phyloP scores from a whole-genome alignment of 2,329 filamentous ascomycete genomes.

The Diplodia scrobiculata region DNA sequence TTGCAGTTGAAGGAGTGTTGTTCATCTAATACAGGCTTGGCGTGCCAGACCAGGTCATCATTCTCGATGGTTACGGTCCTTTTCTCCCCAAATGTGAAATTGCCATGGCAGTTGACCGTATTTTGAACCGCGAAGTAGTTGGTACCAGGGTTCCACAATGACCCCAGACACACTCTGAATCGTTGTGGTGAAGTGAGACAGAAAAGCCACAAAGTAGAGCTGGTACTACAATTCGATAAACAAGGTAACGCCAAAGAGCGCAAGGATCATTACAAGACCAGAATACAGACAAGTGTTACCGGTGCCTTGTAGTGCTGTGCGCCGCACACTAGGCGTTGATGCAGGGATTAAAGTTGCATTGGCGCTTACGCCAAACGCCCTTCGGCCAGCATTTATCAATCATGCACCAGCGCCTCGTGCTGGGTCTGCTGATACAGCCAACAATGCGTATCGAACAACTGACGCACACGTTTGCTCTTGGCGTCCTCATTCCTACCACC shows the following conservation, averaged over 20 bases:
- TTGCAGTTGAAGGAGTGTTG: too few species aligned
- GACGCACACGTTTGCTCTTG: background rate
- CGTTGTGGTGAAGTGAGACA: background rate
- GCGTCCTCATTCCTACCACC: background rate
- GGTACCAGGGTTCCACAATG: background rate
- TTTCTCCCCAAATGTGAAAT: too few species aligned
- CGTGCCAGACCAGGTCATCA: background rate
- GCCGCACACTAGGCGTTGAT: background rate
- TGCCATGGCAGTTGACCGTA: too few species aligned
- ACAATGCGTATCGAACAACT: background rate
- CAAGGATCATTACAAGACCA: background rate
- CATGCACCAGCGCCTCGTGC: background rate
- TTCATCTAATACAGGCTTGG: background rate
- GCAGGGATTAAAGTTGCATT: background rate
- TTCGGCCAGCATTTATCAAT: constrained; percentile 5
- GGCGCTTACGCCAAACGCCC: constrained; percentile 5
- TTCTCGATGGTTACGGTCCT: too few species aligned
- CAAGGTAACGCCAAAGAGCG: background rate
- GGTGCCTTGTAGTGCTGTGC: background rate
- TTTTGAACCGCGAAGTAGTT: background rate
- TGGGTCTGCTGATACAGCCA: background rate
- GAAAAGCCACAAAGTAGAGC: background rate
- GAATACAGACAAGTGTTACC: background rate
- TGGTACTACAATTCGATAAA: background rate
- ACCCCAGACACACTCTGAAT: too few species aligned